phyloP scores from a whole-genome alignment of 2,329 filamentous ascomycete species.

The Colletotrichum liriopes region DNA sequence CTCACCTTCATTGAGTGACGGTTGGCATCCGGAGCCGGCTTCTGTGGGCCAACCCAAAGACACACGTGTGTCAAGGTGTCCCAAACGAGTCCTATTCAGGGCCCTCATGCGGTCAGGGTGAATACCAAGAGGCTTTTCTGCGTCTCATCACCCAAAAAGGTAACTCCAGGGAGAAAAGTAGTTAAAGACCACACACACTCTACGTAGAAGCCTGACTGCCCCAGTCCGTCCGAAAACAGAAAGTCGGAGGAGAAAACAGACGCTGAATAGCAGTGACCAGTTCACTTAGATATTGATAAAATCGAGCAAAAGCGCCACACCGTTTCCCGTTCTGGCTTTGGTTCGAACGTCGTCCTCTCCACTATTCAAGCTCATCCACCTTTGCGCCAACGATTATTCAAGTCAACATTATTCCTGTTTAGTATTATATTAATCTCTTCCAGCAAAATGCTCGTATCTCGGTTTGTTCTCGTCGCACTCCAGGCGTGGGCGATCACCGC shows the following conservation, averaged over 20 bases:
- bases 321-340: neutral
- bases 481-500: conserved; percentile 40
- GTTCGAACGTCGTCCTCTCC: conserved; percentile 18
- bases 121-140: conserved; percentile 22
- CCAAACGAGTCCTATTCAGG: conserved; percentile 14
- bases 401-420: neutral
- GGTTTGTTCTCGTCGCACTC: conserved; percentile 30
- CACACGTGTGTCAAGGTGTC: conserved; percentile 14
- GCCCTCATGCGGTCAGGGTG: conserved; percentile 33
- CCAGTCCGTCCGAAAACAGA: conserved; percentile 15
- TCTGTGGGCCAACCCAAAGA: neutral
- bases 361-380: conserved; percentile 5
- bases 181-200: conserved; percentile 24
- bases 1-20: neutral
- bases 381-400: conserved; percentile 1
- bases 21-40: conserved; percentile 24
- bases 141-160: conserved; percentile 36
- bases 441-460: conserved; percentile 23
- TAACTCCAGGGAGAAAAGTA: conserved; percentile 35
- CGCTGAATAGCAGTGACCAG: conserved; percentile 3
- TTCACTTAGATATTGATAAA: conserved; percentile 28
- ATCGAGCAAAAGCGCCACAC: conserved; percentile 25
- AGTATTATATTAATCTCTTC: conserved; percentile 4
- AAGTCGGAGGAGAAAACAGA: conserved; percentile 26
- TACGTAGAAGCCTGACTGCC: conserved; percentile 18